Evolutionary conservation across 2,329 filamentous ascomycete species (phyloP).

Genomic region (Knufia fluminis): DNA sequence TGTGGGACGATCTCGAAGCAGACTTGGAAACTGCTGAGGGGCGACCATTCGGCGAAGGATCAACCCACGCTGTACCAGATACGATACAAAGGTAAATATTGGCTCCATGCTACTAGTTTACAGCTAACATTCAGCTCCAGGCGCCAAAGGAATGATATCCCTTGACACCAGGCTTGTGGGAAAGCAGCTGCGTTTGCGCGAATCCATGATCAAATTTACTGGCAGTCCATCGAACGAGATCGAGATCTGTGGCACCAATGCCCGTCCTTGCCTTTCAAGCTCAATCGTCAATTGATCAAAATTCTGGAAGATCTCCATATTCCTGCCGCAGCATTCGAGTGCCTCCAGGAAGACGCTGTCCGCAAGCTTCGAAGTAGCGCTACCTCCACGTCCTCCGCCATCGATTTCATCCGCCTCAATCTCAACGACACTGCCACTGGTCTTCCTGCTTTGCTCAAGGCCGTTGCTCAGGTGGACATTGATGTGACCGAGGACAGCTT

Average conservation of each 20-base stretch:
- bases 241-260: slow-evolving; percentile 63
- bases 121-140: slow-evolving; percentile 25
- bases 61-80: slow-evolving; percentile 65
- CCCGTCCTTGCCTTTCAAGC: slow-evolving; percentile 58
- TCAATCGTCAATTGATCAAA: slow-evolving; percentile 77
- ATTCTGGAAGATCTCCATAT: slow-evolving; percentile 72
- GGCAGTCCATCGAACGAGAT: slow-evolving; percentile 48
- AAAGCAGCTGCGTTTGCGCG: slow-evolving; percentile 51
- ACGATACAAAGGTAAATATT: slow-evolving; percentile 49
- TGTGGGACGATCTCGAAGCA: slow-evolving; percentile 61
- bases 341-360: slow-evolving; percentile 56
- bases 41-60: slow-evolving; percentile 34
- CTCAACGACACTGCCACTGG: slow-evolving; percentile 52
- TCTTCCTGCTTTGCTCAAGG: slow-evolving; percentile 53
- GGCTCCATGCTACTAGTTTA: not conserved
- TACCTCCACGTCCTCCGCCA: slow-evolving; percentile 50
- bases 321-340: slow-evolving; percentile 48
- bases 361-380: slow-evolving; percentile 51
- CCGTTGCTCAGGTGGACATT: slow-evolving; percentile 49
- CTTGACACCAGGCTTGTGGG: slow-evolving; percentile 55
- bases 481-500: slow-evolving; percentile 62
- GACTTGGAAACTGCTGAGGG: slow-evolving; percentile 29
- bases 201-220: slow-evolving; percentile 72
- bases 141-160: slow-evolving; percentile 70
- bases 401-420: slow-evolving; percentile 55